Conservation (phyloP, 2,329 filamentous ascomycete genomes). For the Thielaviopsis euricoi region DNA sequence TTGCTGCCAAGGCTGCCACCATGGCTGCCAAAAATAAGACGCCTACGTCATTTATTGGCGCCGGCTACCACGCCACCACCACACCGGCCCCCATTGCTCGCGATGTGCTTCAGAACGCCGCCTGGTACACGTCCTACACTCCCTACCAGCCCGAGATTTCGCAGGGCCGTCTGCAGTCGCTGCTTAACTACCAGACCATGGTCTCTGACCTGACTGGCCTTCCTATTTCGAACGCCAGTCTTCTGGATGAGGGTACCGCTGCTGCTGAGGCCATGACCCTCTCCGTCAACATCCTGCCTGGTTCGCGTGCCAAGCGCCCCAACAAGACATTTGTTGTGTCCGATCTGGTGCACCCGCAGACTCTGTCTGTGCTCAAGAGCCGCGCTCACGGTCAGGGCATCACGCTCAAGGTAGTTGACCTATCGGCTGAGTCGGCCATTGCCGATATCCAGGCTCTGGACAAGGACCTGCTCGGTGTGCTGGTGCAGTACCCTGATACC, state of each 20-base stretch:
- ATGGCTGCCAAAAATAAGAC: slow-evolving; percentile 22
- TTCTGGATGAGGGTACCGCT: slow-evolving; percentile 82
- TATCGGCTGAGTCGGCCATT: slow-evolving; percentile 44
- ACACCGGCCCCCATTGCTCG: slow-evolving; percentile 82
- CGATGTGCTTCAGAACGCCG: slow-evolving; percentile 82
- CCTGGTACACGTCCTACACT: slow-evolving; percentile 96
- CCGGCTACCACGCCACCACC: slow-evolving; percentile 75
- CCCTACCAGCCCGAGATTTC: slow-evolving; percentile 97
- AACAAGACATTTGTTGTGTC: slow-evolving; percentile 78
- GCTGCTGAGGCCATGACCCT: slow-evolving; percentile 94
- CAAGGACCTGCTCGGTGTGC: slow-evolving; percentile 69
- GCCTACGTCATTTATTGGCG: slow-evolving; percentile 60
- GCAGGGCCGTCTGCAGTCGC: slow-evolving; percentile 78
- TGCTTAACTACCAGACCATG: slow-evolving; percentile 92
- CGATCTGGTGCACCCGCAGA: slow-evolving; percentile 68
- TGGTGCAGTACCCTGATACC: slow-evolving; percentile 92
- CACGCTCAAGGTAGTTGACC: slow-evolving; percentile 55
- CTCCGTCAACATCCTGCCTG: slow-evolving; percentile 43
- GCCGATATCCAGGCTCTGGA: slow-evolving; percentile 56
- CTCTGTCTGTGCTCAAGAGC: slow-evolving; percentile 65
- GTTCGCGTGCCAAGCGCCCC: slow-evolving; percentile 52
- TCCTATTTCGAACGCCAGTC: slow-evolving; percentile 75
- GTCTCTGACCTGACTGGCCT: slow-evolving; percentile 76
- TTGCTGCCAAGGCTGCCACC: slow-evolving; percentile 27
- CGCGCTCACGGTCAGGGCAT: slow-evolving; percentile 87